Evolutionary conservation across 1,284 basidiomycete species (phyloP), one percentile per base, ranked within the genome.

Genomic region (Malassezia dermatis): DNA sequence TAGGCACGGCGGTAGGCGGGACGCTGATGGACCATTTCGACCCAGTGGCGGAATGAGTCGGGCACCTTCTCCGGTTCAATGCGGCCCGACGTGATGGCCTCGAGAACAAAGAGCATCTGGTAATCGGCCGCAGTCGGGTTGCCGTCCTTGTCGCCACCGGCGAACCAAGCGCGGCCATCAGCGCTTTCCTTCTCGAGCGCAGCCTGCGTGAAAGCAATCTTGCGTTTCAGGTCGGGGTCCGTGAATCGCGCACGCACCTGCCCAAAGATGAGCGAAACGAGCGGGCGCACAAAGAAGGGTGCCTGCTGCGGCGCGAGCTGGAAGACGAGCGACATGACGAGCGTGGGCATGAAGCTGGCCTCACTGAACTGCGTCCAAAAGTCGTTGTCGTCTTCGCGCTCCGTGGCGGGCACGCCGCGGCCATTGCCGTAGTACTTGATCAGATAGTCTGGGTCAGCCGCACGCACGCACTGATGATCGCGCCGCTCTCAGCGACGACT

Each of bases 41-140:
- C 63, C 48, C 65, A 74, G 21, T 58, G 53, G 50, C 61, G 63
- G 62, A 71, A 58, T 17, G 61, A 34, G 1, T 53, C 40, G 0
- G 65, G 62, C 26, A 66, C 55, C 11, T 6, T 0, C 1, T 6
- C 19, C 11, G 30, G 12, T 27, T 34, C 39, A 19, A 51, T 1
- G 19, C 70, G 59, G 10, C 65, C 65, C 15, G 62, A 53, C 15
- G 64, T 26, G 37, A 61, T 49, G 12, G 67, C 67, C 47, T 74
- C 71, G 31, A 72, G 52, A 1, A 68, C 66, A 64, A 69, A 73
- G 10, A 64, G 51, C 68, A 74, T 69, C 56, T 73, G 70, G 51
- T 66, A 74, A 51, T 73, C 70, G 28, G 71, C 69, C 4, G 67
- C 54, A 17, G 69, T 72, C 28, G 70, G 70, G 21, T 68, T 67